Evolutionary conservation across 352 stramenopile species (phyloP).

Genomic region (Phytopythium helicoides): DNA sequence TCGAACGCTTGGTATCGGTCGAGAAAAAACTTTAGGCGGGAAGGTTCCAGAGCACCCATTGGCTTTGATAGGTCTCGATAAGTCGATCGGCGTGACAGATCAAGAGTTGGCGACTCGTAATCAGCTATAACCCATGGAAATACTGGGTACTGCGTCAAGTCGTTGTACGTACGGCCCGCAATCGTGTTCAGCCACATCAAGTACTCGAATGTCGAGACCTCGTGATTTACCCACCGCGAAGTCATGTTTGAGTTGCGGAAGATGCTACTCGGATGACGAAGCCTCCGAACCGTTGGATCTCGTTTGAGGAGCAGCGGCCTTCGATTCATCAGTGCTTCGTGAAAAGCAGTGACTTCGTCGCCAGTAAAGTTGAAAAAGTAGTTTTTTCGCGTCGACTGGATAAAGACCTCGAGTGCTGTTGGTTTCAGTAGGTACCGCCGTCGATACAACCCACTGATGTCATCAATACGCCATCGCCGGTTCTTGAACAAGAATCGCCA

Average conservation of each 20-base stretch:
- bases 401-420: constrained; percentile 78
- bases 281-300: constrained; percentile 68
- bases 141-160: constrained; percentile 96
- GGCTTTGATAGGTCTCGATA: constrained; percentile 98
- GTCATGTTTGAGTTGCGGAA: constrained; percentile 79
- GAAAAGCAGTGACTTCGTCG: constrained; percentile 53
- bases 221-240: constrained; percentile 69
- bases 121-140: constrained; percentile 91
- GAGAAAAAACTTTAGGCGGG: constrained; percentile 91
- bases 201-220: constrained; percentile 97
- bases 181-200: constrained; percentile 92
- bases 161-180: constrained; percentile 88
- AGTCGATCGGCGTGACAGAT: constrained; percentile 62
- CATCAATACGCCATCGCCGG: constrained; percentile 64
- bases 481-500: constrained; percentile 79
- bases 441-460: constrained; percentile 67
- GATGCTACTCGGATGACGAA: constrained; percentile 76
- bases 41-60: constrained; percentile 95
- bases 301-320: constrained; percentile 60
- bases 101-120: constrained; percentile 75
- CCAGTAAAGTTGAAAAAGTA: constrained; percentile 80
- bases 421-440: constrained; percentile 81
- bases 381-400: constrained; percentile 80
- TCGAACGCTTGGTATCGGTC: constrained; percentile 93
- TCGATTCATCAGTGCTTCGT: constrained; percentile 62